A percentile compares a stretch with the other conserved stretches of the same genome.
These are phyloP conservation scores for Lablab purpureus DNA, from an alignment of 306 rosid genomes.

Conservation along the genomic window DNA sequence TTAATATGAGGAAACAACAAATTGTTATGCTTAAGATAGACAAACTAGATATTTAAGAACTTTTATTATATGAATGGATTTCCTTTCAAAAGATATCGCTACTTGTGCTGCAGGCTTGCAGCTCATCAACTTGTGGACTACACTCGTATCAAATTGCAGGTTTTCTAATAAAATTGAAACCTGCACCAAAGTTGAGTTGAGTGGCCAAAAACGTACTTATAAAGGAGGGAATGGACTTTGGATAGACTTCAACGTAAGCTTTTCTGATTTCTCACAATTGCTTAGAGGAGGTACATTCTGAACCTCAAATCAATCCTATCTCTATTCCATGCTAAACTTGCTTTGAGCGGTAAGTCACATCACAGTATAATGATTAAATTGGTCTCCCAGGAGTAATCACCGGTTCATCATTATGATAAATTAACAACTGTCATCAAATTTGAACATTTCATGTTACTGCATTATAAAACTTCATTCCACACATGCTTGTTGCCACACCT, in stretches of 20 bases:
- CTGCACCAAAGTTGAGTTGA: conserved; percentile 8
- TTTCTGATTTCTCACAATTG: conserved; percentile 1
- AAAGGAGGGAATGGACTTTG: background rate
- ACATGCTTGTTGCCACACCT: conserved; percentile 26
- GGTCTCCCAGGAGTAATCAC: conserved; percentile 2
- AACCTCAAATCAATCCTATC: conserved; percentile 22
- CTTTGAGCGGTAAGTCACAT: conserved; percentile 25
- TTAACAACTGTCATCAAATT: conserved; percentile 23
- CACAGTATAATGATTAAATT: conserved; percentile 6
- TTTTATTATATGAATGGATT: conserved; percentile 1
- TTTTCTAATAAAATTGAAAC: conserved; percentile 22
- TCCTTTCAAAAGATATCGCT: background rate
- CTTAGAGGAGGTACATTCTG: conserved; percentile 23
- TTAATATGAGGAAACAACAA: background rate
- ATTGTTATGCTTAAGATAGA: background rate
- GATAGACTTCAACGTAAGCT: background rate
- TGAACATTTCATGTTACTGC: conserved; percentile 34
- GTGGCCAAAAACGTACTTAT: conserved; percentile 1
- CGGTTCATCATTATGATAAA: conserved; percentile 14
- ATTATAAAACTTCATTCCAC: conserved; percentile 26
- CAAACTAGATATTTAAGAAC: background rate
- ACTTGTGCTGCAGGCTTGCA: background rate
- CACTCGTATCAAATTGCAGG: background rate
- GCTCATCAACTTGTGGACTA: conserved; percentile 10
- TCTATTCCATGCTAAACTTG: conserved; percentile 26